A percentile compares a stretch with the other conserved stretches of the same genome.
phyloP scores from a whole-genome alignment of 192 early-diverging fungal species.

The Rhizoclosmatium sp. region DNA sequence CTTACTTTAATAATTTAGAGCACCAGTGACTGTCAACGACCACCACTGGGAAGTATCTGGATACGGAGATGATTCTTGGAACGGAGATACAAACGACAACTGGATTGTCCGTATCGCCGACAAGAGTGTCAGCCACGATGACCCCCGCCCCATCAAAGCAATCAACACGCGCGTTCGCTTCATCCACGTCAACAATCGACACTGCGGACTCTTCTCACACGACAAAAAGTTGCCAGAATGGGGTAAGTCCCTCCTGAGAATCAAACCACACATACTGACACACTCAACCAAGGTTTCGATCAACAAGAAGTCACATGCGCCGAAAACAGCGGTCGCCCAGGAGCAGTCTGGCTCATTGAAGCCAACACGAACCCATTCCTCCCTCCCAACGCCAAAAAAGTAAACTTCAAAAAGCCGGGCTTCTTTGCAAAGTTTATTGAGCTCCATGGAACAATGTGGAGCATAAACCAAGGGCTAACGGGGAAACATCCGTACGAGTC shows the following conservation, averaged over 20 bases:
- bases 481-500: slow-evolving; percentile 60
- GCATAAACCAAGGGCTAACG: slow-evolving; percentile 56
- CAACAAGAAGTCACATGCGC: slow-evolving; percentile 94
- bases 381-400: slow-evolving; percentile 45
- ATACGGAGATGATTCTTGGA: slow-evolving; percentile 64
- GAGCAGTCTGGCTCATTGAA: slow-evolving; percentile 52
- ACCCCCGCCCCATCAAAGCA: slow-evolving; percentile 59
- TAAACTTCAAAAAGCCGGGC: slow-evolving; percentile 52
- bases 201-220: slow-evolving; percentile 83
- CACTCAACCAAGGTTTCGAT: slow-evolving; percentile 54
- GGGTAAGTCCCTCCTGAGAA: slow-evolving; percentile 43
- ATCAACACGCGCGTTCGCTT: slow-evolving; percentile 72
- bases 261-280: not conserved
- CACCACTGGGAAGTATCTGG: slow-evolving; percentile 59
- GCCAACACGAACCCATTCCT: slow-evolving; percentile 43
- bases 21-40: slow-evolving; percentile 45
- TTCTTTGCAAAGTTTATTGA: slow-evolving; percentile 62
- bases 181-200: slow-evolving; percentile 73
- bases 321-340: slow-evolving; percentile 61
- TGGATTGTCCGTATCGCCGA: slow-evolving; percentile 85
- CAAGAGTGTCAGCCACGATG: slow-evolving; percentile 63
- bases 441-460: slow-evolving; percentile 61
- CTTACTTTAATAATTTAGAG: not conserved
- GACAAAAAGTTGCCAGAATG: slow-evolving; percentile 81
- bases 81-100: slow-evolving; percentile 91